phyloP scores from a whole-genome alignment of 768 basidiomycete species.

The Chlorophyllum brunneum region DNA sequence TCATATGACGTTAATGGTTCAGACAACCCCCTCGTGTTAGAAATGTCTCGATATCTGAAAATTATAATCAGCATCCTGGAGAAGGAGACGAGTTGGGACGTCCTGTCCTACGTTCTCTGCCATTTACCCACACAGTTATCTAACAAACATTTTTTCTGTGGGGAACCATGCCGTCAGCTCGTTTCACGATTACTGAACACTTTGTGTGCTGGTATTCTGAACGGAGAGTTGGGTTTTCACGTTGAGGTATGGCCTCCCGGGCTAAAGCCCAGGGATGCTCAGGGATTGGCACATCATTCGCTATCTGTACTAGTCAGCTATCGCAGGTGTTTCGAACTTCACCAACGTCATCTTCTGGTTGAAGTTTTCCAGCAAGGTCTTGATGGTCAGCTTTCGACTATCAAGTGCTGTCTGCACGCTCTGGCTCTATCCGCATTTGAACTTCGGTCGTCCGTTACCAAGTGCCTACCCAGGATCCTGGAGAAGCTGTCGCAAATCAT shows the following conservation, averaged over 20 bases:
- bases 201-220: constrained; percentile 64
- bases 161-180: constrained; percentile 66
- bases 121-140: constrained; percentile 87
- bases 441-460: constrained; percentile 75
- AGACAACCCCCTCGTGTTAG: constrained; percentile 48
- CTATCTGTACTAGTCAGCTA: constrained; percentile 89
- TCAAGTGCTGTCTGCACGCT: constrained; percentile 88
- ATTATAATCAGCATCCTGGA: constrained; percentile 64
- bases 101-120: constrained; percentile 87
- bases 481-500: constrained; percentile 91
- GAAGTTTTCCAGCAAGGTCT: constrained; percentile 71
- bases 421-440: constrained; percentile 87
- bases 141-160: constrained; percentile 97
- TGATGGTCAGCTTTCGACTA: constrained; percentile 66
- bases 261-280: constrained; percentile 75
- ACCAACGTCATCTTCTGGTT: constrained; percentile 64
- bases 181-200: constrained; percentile 60
- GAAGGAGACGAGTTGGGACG: constrained; percentile 84
- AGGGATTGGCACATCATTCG: constrained; percentile 83
- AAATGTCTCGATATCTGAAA: constrained; percentile 69
- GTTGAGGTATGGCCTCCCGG: constrained; percentile 57
- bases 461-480: constrained; percentile 73
- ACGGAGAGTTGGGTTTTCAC: constrained; percentile 50
- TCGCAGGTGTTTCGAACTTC: constrained; percentile 67
- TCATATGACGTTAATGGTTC: constrained; percentile 57